A percentile compares a stretch with the other conserved stretches of the same genome.
phyloP scores from a whole-genome alignment of 2,329 filamentous ascomycete genomes.

The Paradendryphiella salina region DNA sequence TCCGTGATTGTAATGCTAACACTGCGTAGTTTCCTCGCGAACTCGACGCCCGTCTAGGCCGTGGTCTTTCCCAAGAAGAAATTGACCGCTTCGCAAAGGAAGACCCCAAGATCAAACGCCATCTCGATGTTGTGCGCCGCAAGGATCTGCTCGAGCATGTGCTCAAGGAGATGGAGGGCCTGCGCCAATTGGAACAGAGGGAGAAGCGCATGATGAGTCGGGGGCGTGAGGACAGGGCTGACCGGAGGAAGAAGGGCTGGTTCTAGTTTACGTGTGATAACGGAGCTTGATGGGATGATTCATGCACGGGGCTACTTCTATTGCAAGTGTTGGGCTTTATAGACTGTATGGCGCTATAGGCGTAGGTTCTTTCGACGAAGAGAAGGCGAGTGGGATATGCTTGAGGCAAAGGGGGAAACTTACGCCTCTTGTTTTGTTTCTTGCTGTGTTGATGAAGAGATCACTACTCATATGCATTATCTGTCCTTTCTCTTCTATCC shows the following conservation, averaged over 20 bases:
- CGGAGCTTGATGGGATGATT: no score
- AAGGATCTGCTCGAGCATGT: slow-evolving; percentile 94
- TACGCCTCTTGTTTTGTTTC: no score
- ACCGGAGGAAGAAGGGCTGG: slow-evolving; percentile 36
- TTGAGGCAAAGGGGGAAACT: neutral
- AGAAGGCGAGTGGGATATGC: neutral
- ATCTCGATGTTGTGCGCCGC: slow-evolving; percentile 86
- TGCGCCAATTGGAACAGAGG: slow-evolving; percentile 79
- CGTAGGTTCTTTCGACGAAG: neutral
- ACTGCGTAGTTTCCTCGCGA: slow-evolving; percentile 76
- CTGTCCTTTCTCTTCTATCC: no score
- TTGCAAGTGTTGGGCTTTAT: slow-evolving; percentile 1
- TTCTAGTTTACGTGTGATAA: slow-evolving; percentile 22
- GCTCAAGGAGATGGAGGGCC: slow-evolving; percentile 90
- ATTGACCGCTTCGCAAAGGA: slow-evolving; percentile 90
- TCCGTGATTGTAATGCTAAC: neutral
- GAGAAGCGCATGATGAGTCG: slow-evolving; percentile 58
- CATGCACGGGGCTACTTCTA: neutral
- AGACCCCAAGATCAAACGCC: slow-evolving; percentile 84
- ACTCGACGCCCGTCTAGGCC: slow-evolving; percentile 81
- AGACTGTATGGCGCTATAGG: slow-evolving; percentile 14
- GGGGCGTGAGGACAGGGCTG: slow-evolving; percentile 28
- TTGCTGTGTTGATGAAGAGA: no score
- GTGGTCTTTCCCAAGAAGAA: slow-evolving; percentile 75
- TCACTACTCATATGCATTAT: no score